A percentile compares a stretch with the other conserved stretches of the same genome.
These are phyloP conservation scores for Fusarium globosum DNA, from an alignment of 2,329 filamentous ascomycete species.

Conservation along the genomic window DNA sequence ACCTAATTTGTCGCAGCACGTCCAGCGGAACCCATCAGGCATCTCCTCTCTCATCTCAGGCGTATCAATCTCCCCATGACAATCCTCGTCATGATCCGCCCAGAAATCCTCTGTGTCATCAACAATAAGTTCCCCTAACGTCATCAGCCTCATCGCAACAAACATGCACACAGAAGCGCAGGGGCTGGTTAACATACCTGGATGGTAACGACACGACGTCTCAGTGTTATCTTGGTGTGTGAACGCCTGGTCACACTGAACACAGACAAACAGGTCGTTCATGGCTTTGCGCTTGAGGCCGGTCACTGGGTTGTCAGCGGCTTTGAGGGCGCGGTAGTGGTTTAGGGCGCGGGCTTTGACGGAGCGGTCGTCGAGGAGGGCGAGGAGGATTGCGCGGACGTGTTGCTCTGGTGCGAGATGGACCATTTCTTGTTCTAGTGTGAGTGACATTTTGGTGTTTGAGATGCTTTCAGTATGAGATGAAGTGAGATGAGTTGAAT, in stretches of 20 bases:
- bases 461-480: neutral
- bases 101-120: constrained; percentile 2
- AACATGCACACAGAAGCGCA: neutral
- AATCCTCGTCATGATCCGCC: constrained; percentile 23
- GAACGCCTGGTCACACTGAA: constrained; percentile 26
- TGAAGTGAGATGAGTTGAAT: neutral
- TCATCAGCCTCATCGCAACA: neutral
- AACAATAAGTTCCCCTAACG: constrained; percentile 5
- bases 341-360: constrained; percentile 9
- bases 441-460: constrained; percentile 7
- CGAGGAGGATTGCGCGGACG: constrained; percentile 33
- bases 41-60: constrained; percentile 11
- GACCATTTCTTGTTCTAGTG: constrained; percentile 3
- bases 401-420: constrained; percentile 25
- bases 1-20: constrained; percentile 2
- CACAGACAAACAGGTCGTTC: constrained; percentile 26
- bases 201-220: constrained; percentile 10
- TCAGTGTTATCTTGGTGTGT: constrained; percentile 20
- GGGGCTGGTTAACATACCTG: constrained; percentile 19
- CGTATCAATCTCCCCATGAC: constrained; percentile 13
- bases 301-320: neutral
- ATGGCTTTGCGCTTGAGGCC: constrained; percentile 33
- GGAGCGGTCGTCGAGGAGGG: constrained; percentile 17
- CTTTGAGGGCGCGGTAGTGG: constrained; percentile 13
- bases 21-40: constrained; percentile 18